A percentile compares a stretch with the other conserved stretches of the same genome.
phyloP scores from a whole-genome alignment of 2,329 filamentous ascomycete genomes.

The Simplicillium aogashimaense region DNA sequence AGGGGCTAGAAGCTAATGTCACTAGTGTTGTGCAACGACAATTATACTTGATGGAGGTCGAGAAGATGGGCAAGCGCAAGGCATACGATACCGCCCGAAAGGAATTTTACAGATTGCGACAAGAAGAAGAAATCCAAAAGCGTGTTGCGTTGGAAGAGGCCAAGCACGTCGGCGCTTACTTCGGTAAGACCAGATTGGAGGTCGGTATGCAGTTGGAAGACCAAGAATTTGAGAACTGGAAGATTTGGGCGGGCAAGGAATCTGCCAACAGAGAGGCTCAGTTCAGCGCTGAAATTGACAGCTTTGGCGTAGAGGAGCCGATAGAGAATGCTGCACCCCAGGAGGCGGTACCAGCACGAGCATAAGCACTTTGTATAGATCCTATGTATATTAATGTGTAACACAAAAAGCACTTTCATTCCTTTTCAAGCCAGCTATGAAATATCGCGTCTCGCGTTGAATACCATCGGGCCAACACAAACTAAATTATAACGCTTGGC shows the following conservation, averaged over 20 bases:
- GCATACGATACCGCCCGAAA: constrained; percentile 83
- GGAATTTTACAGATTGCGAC: constrained; percentile 82
- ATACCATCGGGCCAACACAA: constrained; percentile 29
- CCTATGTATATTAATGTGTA: constrained; percentile 10
- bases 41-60: constrained; percentile 67
- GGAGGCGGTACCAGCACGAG: constrained; percentile 4
- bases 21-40: constrained; percentile 85
- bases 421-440: constrained; percentile 1
- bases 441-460: constrained; percentile 21
- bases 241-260: constrained; percentile 57
- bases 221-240: constrained; percentile 73
- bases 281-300: constrained; percentile 30
- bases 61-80: constrained; percentile 47
- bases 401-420: constrained; percentile 2
- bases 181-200: constrained; percentile 66
- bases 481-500: constrained; percentile 32
- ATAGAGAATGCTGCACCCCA: constrained; percentile 13
- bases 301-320: constrained; percentile 32
- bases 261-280: constrained; percentile 29
- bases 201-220: constrained; percentile 78
- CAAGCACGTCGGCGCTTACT: constrained; percentile 74
- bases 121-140: constrained; percentile 71
- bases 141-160: constrained; percentile 86
- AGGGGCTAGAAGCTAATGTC: background rate
- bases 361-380: constrained; percentile 8